A percentile compares a stretch with the other conserved stretches of the same genome.
phyloP scores from a whole-genome alignment of 2,329 filamentous ascomycete species.

The Botrytis deweyae region DNA sequence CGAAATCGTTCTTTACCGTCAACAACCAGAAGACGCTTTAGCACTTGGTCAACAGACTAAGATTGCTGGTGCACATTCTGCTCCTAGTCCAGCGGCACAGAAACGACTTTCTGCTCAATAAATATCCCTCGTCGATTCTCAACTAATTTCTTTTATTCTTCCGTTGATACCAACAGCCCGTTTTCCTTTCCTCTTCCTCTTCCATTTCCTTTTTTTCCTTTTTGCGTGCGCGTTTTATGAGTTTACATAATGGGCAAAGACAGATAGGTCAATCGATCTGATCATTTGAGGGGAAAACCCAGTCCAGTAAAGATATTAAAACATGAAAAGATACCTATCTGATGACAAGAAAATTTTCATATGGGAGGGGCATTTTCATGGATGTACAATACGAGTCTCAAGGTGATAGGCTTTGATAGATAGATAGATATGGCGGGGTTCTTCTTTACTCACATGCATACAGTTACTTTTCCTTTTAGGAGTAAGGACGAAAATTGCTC shows the following conservation, averaged over 20 bases:
- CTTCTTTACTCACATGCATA: slow-evolving; percentile 3
- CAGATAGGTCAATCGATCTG: background rate
- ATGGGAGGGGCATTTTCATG: background rate
- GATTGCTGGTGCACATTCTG: slow-evolving; percentile 38
- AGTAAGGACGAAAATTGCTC: background rate
- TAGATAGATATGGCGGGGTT: background rate
- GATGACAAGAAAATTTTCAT: slow-evolving; percentile 1
- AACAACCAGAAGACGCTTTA: slow-evolving; percentile 59
- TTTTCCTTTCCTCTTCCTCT: background rate
- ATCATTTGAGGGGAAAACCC: background rate
- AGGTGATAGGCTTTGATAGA: background rate
- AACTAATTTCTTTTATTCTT: background rate
- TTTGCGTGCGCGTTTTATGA: background rate
- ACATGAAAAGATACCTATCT: background rate
- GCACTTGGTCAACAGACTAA: slow-evolving; percentile 39
- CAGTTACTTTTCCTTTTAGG: background rate
- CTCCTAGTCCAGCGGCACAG: slow-evolving; percentile 30
- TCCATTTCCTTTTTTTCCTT: background rate
- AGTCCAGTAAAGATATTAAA: slow-evolving; percentile 8
- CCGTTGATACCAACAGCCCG: slow-evolving; percentile 15
- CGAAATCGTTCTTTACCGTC: slow-evolving; percentile 94
- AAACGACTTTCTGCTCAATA: slow-evolving; percentile 17
- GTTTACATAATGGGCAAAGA: background rate
- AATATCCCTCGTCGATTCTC: background rate
- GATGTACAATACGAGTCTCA: slow-evolving; percentile 14